phyloP scores from a whole-genome alignment of 345 rosid species.

The Brassica rapa region DNA sequence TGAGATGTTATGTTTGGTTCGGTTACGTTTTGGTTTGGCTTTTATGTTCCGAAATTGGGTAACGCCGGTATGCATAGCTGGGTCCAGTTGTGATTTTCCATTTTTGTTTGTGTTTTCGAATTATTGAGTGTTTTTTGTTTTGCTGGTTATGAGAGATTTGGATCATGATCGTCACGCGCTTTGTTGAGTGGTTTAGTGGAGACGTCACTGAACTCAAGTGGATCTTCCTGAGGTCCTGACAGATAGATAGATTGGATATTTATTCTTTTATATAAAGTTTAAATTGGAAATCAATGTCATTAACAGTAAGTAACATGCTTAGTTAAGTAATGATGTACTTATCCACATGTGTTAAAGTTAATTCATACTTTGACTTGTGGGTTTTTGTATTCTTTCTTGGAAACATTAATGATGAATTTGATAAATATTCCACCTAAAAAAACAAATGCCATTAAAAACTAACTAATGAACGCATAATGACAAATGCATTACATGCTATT shows the following conservation, averaged over 20 bases:
- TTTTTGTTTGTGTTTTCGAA: not conserved
- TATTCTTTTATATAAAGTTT: not conserved
- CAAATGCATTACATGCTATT: not conserved
- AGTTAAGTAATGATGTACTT: slow-evolving; percentile 30
- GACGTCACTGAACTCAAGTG: slow-evolving; percentile 44
- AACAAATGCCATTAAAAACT: not conserved
- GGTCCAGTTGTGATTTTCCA: slow-evolving; percentile 36
- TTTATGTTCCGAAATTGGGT: slow-evolving; percentile 9
- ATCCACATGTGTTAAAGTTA: slow-evolving; percentile 31
- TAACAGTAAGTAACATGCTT: slow-evolving; percentile 32
- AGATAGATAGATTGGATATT: slow-evolving; percentile 37
- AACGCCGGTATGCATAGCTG: slow-evolving; percentile 35
- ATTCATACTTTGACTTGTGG: slow-evolving; percentile 29
- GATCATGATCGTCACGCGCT: slow-evolving; percentile 31
- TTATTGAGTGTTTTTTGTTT: slow-evolving; percentile 25
- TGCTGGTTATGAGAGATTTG: slow-evolving; percentile 18
- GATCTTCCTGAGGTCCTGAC: slow-evolving; percentile 40
- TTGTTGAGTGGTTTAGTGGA: slow-evolving; percentile 35
- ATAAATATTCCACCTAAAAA: not conserved
- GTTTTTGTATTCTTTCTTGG: slow-evolving; percentile 26
- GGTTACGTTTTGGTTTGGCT: not conserved
- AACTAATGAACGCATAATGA: slow-evolving; percentile 8
- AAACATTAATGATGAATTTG: slow-evolving; percentile 25
- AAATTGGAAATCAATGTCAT: slow-evolving; percentile 11
- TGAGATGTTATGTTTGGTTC: not conserved